Conservation (phyloP, 257 asterid genomes). For the Solanum phureja region DNA sequence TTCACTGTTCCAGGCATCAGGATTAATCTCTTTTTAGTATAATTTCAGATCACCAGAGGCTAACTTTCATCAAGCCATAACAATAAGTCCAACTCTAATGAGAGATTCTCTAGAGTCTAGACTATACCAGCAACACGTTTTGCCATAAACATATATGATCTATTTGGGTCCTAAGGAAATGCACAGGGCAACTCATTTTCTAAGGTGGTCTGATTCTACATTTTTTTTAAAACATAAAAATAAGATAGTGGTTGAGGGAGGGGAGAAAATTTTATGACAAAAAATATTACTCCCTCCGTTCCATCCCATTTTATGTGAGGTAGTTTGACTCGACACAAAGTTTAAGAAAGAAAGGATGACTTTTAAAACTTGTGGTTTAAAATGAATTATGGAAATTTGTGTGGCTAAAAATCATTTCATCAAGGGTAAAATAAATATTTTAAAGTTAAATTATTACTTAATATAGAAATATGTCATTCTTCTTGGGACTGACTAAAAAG, state of each 20-base stretch:
- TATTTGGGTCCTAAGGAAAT: background rate
- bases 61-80: background rate
- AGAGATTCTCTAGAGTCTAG: slow-evolving; percentile 1
- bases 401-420: background rate
- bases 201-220: background rate
- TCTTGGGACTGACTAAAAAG: background rate
- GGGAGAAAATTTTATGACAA: background rate
- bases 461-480: background rate
- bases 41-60: background rate
- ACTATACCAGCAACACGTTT: background rate
- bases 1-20: slow-evolving; percentile 34
- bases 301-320: background rate
- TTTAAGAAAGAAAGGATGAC: background rate
- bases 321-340: background rate
- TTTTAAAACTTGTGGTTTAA: background rate
- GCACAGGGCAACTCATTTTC: background rate
- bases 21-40: background rate
- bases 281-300: background rate
- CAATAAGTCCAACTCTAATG: background rate
- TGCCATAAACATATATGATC: background rate
- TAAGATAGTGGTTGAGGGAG: background rate
- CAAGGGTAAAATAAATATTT: background rate
- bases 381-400: background rate
- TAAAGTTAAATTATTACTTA: background rate
- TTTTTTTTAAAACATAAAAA: background rate